A percentile compares a stretch with the other conserved stretches of the same genome.
Conservation (phyloP, 345 rosid species). For the Citrus maxima region DNA sequence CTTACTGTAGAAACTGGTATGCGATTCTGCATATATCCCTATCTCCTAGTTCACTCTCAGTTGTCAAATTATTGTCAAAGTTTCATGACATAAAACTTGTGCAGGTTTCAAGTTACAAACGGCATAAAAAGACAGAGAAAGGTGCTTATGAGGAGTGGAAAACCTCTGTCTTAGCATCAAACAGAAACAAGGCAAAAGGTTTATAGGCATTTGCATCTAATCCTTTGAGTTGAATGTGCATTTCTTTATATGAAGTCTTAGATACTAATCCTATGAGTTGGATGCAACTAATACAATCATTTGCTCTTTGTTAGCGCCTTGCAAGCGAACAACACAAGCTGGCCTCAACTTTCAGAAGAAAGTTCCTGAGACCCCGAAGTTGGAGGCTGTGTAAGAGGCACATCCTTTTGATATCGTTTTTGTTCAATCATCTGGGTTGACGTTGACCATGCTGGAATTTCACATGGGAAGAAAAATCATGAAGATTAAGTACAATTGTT, state of each 20-base stretch:
- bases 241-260: neutral
- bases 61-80: neutral
- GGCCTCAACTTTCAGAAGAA: constrained; percentile 52
- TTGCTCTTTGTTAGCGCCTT: constrained; percentile 34
- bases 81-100: neutral
- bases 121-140: constrained; percentile 58
- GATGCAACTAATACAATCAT: neutral
- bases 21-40: neutral
- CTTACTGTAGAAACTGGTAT: neutral
- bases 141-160: constrained; percentile 77
- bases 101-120: constrained; percentile 68
- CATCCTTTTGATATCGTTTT: neutral
- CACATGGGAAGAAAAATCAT: neutral
- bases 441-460: neutral
- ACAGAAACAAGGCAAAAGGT: constrained; percentile 50
- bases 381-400: constrained; percentile 25
- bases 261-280: neutral
- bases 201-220: neutral
- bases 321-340: constrained; percentile 61
- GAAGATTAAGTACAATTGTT: constrained; percentile 2
- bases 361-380: constrained; percentile 30
- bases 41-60: neutral
- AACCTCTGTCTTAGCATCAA: constrained; percentile 56
- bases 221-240: too few relatives aligned
- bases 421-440: neutral